phyloP scores from a whole-genome alignment of 1,139 yeast genomes.

The Blastobotrys buckinghamii region DNA sequence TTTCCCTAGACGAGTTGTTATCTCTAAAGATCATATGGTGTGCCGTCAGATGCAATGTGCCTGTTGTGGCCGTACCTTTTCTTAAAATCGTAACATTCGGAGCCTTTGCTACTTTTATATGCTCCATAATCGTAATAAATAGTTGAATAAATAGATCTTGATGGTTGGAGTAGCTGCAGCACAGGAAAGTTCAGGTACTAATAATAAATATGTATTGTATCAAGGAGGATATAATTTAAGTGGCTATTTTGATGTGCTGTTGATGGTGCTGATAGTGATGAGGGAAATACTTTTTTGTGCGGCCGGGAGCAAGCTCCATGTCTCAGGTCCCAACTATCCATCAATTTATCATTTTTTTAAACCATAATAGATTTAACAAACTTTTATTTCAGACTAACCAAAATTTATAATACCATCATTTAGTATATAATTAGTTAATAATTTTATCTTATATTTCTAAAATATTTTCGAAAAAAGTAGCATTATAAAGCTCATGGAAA shows the following conservation, averaged over 20 bases:
- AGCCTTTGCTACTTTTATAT: constrained; percentile 53
- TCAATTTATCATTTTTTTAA: too few species aligned
- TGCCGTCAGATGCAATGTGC: constrained; percentile 72
- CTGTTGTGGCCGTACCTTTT: constrained; percentile 59
- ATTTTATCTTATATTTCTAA: too few species aligned
- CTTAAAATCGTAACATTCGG: constrained; percentile 64
- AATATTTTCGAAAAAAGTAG: too few species aligned
- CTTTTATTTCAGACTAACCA: too few species aligned
- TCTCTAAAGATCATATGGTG: constrained; percentile 78
- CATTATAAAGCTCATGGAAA: too few species aligned
- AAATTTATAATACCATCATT: too few species aligned
- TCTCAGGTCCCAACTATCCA: not conserved
- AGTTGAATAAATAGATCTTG: not conserved
- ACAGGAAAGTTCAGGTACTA: too few species aligned
- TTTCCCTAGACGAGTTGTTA: constrained; percentile 47
- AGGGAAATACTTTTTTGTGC: not conserved
- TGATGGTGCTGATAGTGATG: not conserved
- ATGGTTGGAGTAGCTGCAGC: too few species aligned
- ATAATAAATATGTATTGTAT: too few species aligned
- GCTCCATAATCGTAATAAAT: constrained; percentile 56
- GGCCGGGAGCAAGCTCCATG: not conserved
- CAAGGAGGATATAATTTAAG: too few species aligned
- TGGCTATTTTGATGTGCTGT: not conserved
- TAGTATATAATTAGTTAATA: too few species aligned
- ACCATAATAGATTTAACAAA: too few species aligned